phyloP scores from a whole-genome alignment of 176 grass and related monocot genomes.

The Bothriochloa decipiens region DNA sequence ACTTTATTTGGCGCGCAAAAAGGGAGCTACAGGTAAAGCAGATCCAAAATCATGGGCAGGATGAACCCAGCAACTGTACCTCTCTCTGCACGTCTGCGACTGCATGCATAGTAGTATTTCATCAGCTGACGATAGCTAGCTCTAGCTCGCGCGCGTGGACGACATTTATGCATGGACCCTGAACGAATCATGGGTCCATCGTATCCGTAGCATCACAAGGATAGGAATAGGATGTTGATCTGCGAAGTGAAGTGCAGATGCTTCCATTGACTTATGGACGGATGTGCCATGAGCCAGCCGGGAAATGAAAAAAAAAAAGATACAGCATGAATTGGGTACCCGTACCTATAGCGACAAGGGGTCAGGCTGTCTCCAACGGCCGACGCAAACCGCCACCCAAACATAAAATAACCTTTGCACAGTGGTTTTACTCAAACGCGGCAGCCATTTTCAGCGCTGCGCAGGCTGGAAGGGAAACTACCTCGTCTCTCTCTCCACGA shows the following conservation, averaged over 20 bases:
- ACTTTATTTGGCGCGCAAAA: constrained; percentile 16
- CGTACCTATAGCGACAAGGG: too few species aligned
- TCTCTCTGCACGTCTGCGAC: background rate
- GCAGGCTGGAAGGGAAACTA: too few species aligned
- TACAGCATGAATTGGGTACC: too few species aligned
- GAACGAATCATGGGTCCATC: constrained; percentile 32
- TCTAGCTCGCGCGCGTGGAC: background rate
- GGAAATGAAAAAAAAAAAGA: background rate
- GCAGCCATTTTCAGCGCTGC: too few species aligned
- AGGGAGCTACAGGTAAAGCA: constrained; percentile 34
- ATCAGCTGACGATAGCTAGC: too few species aligned
- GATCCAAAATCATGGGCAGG: constrained; percentile 15
- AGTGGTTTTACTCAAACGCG: too few species aligned
- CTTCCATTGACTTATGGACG: background rate
- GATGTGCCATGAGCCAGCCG: background rate
- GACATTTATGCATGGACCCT: background rate
- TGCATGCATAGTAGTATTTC: too few species aligned
- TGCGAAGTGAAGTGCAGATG: constrained; percentile 21
- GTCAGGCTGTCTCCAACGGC: too few species aligned
- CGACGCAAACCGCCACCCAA: too few species aligned
- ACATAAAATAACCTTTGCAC: too few species aligned
- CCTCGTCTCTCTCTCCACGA: too few species aligned
- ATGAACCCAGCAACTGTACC: background rate
- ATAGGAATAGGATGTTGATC: constrained; percentile 3
- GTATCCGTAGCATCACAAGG: background rate